Percentiles rank a stretch among this genome's conserved stretches.
These are phyloP conservation scores for Blastomyces parvus DNA, from an alignment of 2,329 filamentous ascomycete genomes.

Conservation along the genomic window DNA sequence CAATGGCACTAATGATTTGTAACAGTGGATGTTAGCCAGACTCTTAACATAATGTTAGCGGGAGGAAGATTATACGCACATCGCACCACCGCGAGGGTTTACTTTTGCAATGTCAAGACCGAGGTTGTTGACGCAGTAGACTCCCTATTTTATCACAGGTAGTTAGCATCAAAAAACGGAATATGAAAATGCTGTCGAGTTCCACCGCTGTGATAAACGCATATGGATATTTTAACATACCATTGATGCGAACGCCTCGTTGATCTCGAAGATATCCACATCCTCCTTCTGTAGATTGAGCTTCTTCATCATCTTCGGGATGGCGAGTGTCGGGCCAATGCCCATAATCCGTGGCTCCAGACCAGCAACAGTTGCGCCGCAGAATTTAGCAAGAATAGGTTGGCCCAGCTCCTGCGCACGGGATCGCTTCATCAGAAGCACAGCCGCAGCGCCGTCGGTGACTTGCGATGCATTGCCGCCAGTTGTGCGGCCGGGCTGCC, in stretches of 20 bases:
- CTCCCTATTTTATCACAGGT: slow-evolving; percentile 52
- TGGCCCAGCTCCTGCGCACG: slow-evolving; percentile 77
- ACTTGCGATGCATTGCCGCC: slow-evolving; percentile 90
- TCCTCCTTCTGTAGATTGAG: slow-evolving; percentile 54
- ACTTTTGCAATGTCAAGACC: slow-evolving; percentile 72
- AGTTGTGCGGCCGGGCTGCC: slow-evolving; percentile 68
- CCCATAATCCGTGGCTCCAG: slow-evolving; percentile 89
- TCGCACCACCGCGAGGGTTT: slow-evolving; percentile 88
- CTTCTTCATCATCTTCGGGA: slow-evolving; percentile 76
- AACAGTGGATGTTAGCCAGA: background rate
- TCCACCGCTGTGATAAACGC: background rate
- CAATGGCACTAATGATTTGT: slow-evolving; percentile 54
- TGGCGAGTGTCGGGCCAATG: slow-evolving; percentile 81
- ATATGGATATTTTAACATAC: slow-evolving; percentile 16
- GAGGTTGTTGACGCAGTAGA: slow-evolving; percentile 81
- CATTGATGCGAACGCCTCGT: slow-evolving; percentile 80
- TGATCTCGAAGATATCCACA: slow-evolving; percentile 43
- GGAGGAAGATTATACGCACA: slow-evolving; percentile 34
- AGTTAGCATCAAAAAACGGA: background rate
- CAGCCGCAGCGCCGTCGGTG: slow-evolving; percentile 81
- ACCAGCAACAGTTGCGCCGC: slow-evolving; percentile 70
- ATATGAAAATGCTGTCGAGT: slow-evolving; percentile 7
- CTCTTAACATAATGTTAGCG: background rate
- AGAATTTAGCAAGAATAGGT: slow-evolving; percentile 78
- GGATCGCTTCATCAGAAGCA: slow-evolving; percentile 83